Percentiles rank a stretch among this genome's conserved stretches.
Conservation (phyloP, 805 yeast species). For the Peterozyma toletana region DNA sequence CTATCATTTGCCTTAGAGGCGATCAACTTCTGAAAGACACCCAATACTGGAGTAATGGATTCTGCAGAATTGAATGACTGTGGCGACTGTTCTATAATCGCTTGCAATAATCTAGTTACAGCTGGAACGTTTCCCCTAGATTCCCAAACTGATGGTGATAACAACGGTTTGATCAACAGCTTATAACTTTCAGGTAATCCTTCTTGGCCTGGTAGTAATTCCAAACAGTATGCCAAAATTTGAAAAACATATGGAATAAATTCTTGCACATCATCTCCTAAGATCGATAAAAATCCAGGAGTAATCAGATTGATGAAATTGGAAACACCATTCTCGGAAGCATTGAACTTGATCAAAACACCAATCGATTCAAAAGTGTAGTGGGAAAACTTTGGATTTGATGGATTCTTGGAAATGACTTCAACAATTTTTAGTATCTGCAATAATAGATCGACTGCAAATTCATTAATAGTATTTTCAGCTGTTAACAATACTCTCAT, state of each 20-base stretch:
- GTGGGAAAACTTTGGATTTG: constrained; percentile 91
- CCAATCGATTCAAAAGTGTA: constrained; percentile 86
- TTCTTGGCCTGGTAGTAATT: constrained; percentile 38
- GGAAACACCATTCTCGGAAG: constrained; percentile 26
- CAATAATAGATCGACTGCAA: constrained; percentile 41
- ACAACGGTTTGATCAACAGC: constrained; percentile 68
- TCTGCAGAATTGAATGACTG: constrained; percentile 27
- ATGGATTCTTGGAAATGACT: constrained; percentile 79
- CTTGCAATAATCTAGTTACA: constrained; percentile 68
- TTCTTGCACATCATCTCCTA: constrained; percentile 86
- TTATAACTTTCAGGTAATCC: constrained; percentile 60
- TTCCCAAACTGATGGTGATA: constrained; percentile 94
- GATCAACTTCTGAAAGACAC: constrained; percentile 92
- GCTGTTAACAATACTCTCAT: constrained; percentile 76
- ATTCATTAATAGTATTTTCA: constrained; percentile 50
- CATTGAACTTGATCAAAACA: constrained; percentile 52
- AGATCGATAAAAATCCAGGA: constrained; percentile 58
- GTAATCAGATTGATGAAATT: constrained; percentile 45
- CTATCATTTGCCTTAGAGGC: constrained; percentile 77
- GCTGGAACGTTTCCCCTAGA: constrained; percentile 91
- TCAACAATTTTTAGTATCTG: constrained; percentile 66
- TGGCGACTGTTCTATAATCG: constrained; percentile 49
- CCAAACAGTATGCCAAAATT: constrained; percentile 73
- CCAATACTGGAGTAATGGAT: constrained; percentile 70
- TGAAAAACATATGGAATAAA: constrained; percentile 92